Evolutionary conservation across 1,139 yeast genomes (phyloP), one percentile per base, ranked within the genome.

Genomic region (Insectozyma bohioensis): DNA sequence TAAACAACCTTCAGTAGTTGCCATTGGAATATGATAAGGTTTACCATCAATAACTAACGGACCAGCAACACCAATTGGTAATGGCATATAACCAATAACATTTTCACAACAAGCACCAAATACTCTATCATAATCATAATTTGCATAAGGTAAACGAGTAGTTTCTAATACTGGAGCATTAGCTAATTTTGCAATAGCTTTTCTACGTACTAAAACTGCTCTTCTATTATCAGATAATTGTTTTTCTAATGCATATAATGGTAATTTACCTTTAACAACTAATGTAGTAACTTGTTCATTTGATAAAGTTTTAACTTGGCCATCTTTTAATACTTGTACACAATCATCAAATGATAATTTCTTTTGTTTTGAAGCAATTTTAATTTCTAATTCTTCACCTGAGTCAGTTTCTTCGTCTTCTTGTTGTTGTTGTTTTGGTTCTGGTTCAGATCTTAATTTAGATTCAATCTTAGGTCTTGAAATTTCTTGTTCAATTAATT

Each of bases 51-150:
- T 85, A 37, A 85, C 69, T 56, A 94, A 65, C 5, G 99, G 98
- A 36, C 99, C 99, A 22, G 97, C 97, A 54, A 94, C 84, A 58
- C 99, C 98, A 40, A 92, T 87, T 8, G 98, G 99, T 30, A 92
- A 60, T 20, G 98, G 99, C 80, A 90, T 78, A 56, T 73, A 92
- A 24, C 98, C 99, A 59, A 92, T 85, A 39, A 92, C 98, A 55
- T 92, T 92, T 61, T 92, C 99, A 69, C 99, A 92, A 66, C 99
- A 92, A 8, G 98, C 97, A 45, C 98, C 98, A 55, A 90, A 80
- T 9, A 94, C 98, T 49, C 97, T 80, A 54, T 90, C 95, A 56
- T 88, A 94, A 58, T 94, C 97, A 56, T 92, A 92, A 52, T 79
- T 67, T 42, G 72, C 66, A 58, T 79, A 87, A 12, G 99, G 99